These are phyloP conservation scores for Litsea cubeba DNA, from an alignment of 164 flowering plant species.

Conservation along the genomic window DNA sequence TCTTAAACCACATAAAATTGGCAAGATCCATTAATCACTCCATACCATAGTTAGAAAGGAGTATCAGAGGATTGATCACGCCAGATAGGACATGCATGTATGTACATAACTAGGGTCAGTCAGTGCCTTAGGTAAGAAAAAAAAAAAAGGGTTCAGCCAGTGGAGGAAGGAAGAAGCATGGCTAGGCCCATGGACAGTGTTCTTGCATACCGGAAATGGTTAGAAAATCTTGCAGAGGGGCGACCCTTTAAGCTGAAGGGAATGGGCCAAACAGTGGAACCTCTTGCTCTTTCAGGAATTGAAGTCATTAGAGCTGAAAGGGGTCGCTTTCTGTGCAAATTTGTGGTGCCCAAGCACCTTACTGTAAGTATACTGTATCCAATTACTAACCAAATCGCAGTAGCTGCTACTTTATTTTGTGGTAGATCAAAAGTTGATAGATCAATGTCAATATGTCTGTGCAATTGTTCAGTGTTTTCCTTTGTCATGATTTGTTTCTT, in stretches of 20 bases:
- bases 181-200: background rate
- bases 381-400: background rate
- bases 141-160: no score
- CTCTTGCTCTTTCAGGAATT: background rate
- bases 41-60: no score
- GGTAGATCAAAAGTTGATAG: no score
- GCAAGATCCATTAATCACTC: no score
- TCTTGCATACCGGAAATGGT: background rate
- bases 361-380: background rate
- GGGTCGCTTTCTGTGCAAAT: background rate
- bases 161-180: no score
- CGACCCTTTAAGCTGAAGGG: background rate
- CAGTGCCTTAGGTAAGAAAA: no score
- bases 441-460: background rate
- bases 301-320: background rate
- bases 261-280: no score
- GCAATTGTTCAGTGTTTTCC: background rate
- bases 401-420: no score
- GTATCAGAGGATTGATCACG: no score
- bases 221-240: background rate
- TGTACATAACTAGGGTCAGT: no score
- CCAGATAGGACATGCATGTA: no score
- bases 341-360: conserved; percentile 1
- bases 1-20: no score
- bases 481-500: background rate